Base-by-base conservation (phyloP, 2,329 filamentous ascomycete genomes). In the Aspergillus japonicus region DNA sequence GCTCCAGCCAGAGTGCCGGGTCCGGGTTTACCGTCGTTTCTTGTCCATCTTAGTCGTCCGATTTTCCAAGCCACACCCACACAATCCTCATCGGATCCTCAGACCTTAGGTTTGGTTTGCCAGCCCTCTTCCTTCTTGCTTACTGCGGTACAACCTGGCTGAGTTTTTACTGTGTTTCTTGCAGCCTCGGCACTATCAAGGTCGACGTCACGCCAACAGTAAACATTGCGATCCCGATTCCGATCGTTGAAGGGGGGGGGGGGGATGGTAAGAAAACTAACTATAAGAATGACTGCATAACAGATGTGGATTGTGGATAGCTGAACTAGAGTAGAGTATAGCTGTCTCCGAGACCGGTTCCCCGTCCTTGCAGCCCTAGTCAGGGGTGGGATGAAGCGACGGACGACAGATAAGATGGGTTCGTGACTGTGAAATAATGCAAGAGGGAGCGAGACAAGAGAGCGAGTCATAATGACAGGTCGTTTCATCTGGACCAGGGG, bases 1-100 rank as follows among this genome's bases (percentile, higher is more conserved):
- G 64, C 59, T 58, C 44, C 60, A 61, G 61, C 64, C 64, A 66
- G 61, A 66, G 60, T 62, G 61, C 50, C 63, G 64, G 64, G 63
- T 60, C 61, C 57, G 31, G 39, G 54, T 54, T 59, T 58, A 12
- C 58, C 64, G 58, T 62, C 63, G 60, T 59, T 54, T 56, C 59
- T 54, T 56, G 39, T 19, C 39, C 16, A 44, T 7, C 39, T 31
- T 21, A 11, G 50, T 48, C 47, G 51, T 47, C 14, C 39, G 39
- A 44, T 44, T 44, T 16, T 5, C 39, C 39, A 44, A 44, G 39
- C 39, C 39, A 44, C 39, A 44, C 8, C 39, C 39, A 44, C 39
- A n/a, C 33, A 35, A 12, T 19, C 39, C 16, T 44, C 39, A 19
- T 44, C 39, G 16, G n/a, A 44, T 44, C 39, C 14, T 44, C 39